Evolutionary conservation across 78 protist species (phyloP), one percentile per base, ranked within the genome.

Genomic region (Isochrysis galbana): DNA sequence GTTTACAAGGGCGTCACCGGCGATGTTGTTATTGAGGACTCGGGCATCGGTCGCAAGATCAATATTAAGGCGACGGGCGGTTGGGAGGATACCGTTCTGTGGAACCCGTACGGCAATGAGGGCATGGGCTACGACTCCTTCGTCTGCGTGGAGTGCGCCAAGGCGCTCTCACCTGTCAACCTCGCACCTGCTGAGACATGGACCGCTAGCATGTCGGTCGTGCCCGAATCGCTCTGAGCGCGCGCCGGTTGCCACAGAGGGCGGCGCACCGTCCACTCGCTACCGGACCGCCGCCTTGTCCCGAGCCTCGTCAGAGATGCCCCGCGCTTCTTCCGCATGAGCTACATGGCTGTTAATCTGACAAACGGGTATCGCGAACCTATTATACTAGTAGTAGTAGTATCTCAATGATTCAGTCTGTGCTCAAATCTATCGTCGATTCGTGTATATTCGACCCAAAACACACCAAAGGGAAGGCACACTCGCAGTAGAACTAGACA

Each of bases 31-130:
- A 44, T 78, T 17, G n/a, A 23, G 48, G 86, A 41, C 47, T 1
- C 36, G 36, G 84, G 46, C 84, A 1, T 4, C 5, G 86, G 34
- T 11, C 1, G 38, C 23, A 11, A 0, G 26, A 44, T 78, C n/a
- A 23, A 29, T 34, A 41, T 78, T 11, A 23, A 17, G 34, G 14
- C 36, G 36, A 17, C 14, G 48, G 34, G 4, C 25, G 86, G 86
- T 2, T 78, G 86, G 86, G 4, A 34, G 26, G 86, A 78, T n/a
- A 78, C 86, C 25, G 86, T 78, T n/a, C 19, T 78, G 2, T 78
- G 86, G 86, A 78, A 41, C 86, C 86, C 86, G n/a, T 78, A 78
- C n/a, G 86, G 86, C n/a, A 46, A 78, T 46, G 48, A 72, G 82
- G 17, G 17, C 47, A 78, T 78, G 86, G 86, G 86, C 10, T 78